These are phyloP conservation scores for Sphenostylis stenocarpa DNA, from an alignment of 306 rosid species.

Conservation along the genomic window DNA sequence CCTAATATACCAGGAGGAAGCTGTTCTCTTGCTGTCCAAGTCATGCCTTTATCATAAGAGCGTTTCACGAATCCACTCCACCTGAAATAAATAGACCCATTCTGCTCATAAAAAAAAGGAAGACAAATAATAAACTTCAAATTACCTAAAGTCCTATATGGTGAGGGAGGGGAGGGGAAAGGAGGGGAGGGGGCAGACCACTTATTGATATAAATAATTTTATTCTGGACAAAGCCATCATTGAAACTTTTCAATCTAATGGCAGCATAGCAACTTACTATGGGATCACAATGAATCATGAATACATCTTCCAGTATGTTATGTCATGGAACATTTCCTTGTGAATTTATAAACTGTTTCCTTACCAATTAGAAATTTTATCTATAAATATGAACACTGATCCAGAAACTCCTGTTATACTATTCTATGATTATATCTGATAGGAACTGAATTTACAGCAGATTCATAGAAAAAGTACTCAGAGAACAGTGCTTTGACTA, in stretches of 20 bases:
- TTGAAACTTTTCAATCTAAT: constrained; percentile 7
- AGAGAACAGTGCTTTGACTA: neutral
- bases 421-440: neutral
- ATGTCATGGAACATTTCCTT: neutral
- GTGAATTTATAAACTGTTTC: neutral
- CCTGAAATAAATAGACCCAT: constrained; percentile 42
- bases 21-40: constrained; percentile 86
- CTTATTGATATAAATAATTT: neutral
- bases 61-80: constrained; percentile 95
- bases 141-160: neutral
- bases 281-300: neutral
- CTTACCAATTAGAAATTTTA: neutral
- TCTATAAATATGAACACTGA: neutral
- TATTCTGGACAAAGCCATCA: neutral
- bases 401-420: neutral
- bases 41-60: constrained; percentile 75
- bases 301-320: neutral
- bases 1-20: constrained; percentile 98
- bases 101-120: neutral
- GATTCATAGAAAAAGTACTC: neutral
- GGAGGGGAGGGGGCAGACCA: neutral
- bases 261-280: neutral
- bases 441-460: neutral
- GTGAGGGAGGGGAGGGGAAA: neutral
- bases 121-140: constrained; percentile 22